phyloP scores from a whole-genome alignment of 2,329 filamentous ascomycete species.

The Trichoderma koningii region DNA sequence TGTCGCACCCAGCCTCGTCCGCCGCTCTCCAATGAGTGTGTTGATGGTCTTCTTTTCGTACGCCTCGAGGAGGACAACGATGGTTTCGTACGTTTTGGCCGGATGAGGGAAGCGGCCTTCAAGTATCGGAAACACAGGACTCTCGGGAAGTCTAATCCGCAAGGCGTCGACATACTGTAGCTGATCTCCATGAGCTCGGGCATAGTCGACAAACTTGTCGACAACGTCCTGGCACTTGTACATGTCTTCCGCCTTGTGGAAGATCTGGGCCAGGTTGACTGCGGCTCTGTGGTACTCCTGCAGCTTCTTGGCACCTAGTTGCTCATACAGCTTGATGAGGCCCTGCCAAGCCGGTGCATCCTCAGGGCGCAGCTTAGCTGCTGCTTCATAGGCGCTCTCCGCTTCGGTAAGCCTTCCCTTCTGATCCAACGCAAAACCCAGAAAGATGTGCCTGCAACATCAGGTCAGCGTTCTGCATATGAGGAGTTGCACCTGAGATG shows the following conservation, averaged over 20 bases:
- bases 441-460: slow-evolving; percentile 69
- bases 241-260: slow-evolving; percentile 65
- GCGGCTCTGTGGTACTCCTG: slow-evolving; percentile 74
- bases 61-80: slow-evolving; percentile 80
- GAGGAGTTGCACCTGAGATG: not conserved
- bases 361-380: slow-evolving; percentile 68
- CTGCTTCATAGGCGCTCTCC: slow-evolving; percentile 73
- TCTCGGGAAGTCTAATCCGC: slow-evolving; percentile 74
- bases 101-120: slow-evolving; percentile 84
- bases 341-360: slow-evolving; percentile 92
- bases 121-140: slow-evolving; percentile 76
- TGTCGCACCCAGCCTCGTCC: slow-evolving; percentile 82
- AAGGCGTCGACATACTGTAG: slow-evolving; percentile 76
- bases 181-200: slow-evolving; percentile 70
- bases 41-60: slow-evolving; percentile 91
- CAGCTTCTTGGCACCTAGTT: slow-evolving; percentile 68
- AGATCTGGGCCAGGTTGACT: slow-evolving; percentile 73
- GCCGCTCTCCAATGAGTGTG: slow-evolving; percentile 81
- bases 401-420: slow-evolving; percentile 70
- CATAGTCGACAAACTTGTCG: slow-evolving; percentile 77
- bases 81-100: slow-evolving; percentile 74
- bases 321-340: slow-evolving; percentile 81
- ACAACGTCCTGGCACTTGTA: slow-evolving; percentile 68
- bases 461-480: slow-evolving; percentile 25
- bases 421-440: slow-evolving; percentile 83